Percentiles rank a stretch among this genome's conserved stretches.
These are phyloP conservation scores for Puccinia novopanici DNA, from an alignment of 1,284 basidiomycete species.

Conservation along the genomic window DNA sequence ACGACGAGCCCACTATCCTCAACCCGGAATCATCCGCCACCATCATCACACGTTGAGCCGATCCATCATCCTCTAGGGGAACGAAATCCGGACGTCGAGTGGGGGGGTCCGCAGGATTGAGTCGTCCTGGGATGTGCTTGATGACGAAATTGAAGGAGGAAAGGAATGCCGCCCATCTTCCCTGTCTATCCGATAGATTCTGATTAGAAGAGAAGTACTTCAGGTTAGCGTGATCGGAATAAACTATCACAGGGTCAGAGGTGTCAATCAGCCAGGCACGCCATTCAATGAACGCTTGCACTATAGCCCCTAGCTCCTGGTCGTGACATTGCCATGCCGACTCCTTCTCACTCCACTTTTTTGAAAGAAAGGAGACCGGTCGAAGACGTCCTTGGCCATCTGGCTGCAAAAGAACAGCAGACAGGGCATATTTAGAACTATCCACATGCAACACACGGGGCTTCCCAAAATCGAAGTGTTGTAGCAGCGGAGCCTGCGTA, in stretches of 20 bases:
- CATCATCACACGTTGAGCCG: not conserved
- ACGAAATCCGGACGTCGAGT: not conserved
- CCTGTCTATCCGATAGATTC: not conserved
- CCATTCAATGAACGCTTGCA: slow-evolving; percentile 22
- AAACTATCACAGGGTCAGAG: not conserved
- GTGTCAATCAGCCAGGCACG: slow-evolving; percentile 16
- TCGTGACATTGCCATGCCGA: not conserved
- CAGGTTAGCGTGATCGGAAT: slow-evolving; percentile 26
- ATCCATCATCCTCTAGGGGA: not conserved
- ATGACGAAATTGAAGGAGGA: no score
- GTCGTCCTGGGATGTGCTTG: no score
- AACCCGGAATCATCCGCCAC: no score
- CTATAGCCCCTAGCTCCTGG: slow-evolving; percentile 23
- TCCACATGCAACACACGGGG: no score
- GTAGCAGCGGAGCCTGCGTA: no score
- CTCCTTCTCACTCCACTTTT: not conserved
- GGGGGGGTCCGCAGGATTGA: no score
- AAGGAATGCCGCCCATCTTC: slow-evolving; percentile 4
- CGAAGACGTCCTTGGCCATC: no score
- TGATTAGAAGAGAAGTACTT: not conserved
- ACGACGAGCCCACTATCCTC: no score
- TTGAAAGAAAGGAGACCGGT: slow-evolving; percentile 15
- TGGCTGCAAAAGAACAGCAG: no score
- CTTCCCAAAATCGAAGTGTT: no score
- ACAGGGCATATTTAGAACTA: no score